Percentiles rank a stretch among this genome's conserved stretches.
These are phyloP conservation scores for Sugiyamaella pinicola DNA, from an alignment of 1,139 yeast species.

Conservation along the genomic window DNA sequence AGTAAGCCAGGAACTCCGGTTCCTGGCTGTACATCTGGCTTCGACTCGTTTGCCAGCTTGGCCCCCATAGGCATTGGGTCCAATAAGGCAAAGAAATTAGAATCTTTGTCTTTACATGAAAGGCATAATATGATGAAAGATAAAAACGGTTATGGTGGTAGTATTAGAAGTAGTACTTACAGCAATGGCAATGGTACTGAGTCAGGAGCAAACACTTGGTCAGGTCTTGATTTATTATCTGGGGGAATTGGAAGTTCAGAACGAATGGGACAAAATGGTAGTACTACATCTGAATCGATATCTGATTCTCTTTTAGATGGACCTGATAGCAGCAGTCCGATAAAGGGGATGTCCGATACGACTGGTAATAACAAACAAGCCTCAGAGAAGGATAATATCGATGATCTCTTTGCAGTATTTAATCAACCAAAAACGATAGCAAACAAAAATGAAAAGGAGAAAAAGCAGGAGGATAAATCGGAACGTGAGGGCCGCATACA, in stretches of 20 bases:
- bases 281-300: background rate
- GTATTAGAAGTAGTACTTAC: background rate
- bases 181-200: background rate
- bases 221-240: conserved; percentile 26
- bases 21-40: conserved; percentile 15
- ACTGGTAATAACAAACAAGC: background rate
- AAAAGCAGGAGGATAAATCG: background rate
- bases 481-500: conserved; percentile 3
- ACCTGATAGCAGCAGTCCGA: conserved; percentile 14
- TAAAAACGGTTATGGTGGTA: conserved; percentile 13
- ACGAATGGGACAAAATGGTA: background rate
- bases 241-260: conserved; percentile 24
- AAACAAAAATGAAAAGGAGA: conserved; percentile 11
- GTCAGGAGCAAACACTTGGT: conserved; percentile 18
- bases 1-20: conserved; percentile 21
- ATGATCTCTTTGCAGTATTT: conserved; percentile 42
- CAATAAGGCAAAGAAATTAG: conserved; percentile 24
- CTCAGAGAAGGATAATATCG: conserved; percentile 26
- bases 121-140: conserved; percentile 29
- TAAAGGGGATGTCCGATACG: conserved; percentile 1
- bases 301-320: conserved; percentile 19
- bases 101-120: conserved; percentile 35
- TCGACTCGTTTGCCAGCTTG: conserved; percentile 24
- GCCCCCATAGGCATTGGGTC: conserved; percentile 15
- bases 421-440: conserved; percentile 33